phyloP scores from a whole-genome alignment of 139 green algal genomes.

The Bryopsis sp. region DNA sequence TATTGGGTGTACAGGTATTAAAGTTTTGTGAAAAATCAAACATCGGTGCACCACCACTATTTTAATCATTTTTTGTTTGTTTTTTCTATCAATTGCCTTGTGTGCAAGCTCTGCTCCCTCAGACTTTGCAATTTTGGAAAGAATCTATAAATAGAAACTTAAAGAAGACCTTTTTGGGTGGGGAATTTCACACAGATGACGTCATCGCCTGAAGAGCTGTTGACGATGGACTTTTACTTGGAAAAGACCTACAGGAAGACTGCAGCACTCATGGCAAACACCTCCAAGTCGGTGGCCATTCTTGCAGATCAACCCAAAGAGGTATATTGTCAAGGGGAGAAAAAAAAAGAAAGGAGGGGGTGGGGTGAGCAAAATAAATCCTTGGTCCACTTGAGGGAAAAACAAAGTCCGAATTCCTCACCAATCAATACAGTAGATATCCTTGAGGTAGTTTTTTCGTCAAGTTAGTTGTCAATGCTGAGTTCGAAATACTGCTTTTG shows the following conservation, averaged over 20 bases:
- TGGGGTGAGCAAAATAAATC: neutral
- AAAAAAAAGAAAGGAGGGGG: neutral
- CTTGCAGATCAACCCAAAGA: constrained; percentile 44
- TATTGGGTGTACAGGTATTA: neutral
- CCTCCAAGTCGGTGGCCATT: constrained; percentile 63
- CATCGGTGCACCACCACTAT: neutral
- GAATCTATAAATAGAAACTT: too few relatives aligned
- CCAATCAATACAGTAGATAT: neutral
- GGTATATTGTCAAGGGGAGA: constrained; percentile 16
- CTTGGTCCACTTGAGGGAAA: neutral
- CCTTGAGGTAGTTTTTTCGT: neutral
- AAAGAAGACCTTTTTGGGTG: neutral
- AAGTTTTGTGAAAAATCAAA: neutral
- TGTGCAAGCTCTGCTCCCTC: constrained; percentile 4
- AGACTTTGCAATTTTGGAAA: neutral
- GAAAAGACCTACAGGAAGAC: constrained; percentile 97
- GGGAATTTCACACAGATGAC: constrained; percentile 78
- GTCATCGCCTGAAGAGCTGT: constrained; percentile 46
- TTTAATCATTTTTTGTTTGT: neutral
- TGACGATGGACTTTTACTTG: constrained; percentile 75
- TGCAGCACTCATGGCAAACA: constrained; percentile 90
- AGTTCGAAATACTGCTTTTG: constrained; percentile 3
- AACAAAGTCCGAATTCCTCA: neutral
- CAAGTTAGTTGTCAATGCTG: neutral
- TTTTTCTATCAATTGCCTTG: neutral